These are phyloP conservation scores for Penicillium sp. DNA, from an alignment of 2,329 filamentous ascomycete genomes.

Conservation along the genomic window DNA sequence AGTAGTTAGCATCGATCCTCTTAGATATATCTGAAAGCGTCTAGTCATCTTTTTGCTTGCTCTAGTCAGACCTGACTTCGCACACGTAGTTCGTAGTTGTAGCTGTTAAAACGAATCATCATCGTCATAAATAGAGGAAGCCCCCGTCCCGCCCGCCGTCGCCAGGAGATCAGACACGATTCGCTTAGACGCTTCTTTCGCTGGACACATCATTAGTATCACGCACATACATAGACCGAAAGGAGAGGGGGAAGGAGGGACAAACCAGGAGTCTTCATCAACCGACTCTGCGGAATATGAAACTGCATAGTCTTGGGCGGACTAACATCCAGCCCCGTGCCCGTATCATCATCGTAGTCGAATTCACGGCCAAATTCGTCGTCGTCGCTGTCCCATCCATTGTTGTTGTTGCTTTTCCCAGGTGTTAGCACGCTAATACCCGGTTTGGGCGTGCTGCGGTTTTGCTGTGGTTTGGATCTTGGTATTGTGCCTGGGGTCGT, in stretches of 20 bases:
- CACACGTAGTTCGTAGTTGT: no score
- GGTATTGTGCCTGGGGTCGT: constrained; percentile 40
- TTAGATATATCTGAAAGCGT: no score
- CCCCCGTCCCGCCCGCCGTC: constrained; percentile 38
- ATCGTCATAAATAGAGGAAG: constrained; percentile 21
- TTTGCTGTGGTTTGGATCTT: constrained; percentile 76
- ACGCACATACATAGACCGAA: not conserved
- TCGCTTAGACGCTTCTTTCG: constrained; percentile 47
- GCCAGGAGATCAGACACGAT: constrained; percentile 47
- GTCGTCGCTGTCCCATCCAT: constrained; percentile 68
- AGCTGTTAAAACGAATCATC: constrained; percentile 9
- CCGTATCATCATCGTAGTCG: constrained; percentile 44
- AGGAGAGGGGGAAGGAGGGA: not conserved
- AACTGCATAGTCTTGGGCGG: constrained; percentile 72
- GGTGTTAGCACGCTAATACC: constrained; percentile 86
- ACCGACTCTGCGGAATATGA: constrained; percentile 47
- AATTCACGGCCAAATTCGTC: constrained; percentile 37
- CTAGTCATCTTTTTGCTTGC: not conserved
- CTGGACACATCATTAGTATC: constrained; percentile 23
- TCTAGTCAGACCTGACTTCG: no score
- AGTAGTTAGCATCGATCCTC: no score
- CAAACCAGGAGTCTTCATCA: constrained; percentile 48
- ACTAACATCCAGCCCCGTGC: constrained; percentile 64
- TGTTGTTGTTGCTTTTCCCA: constrained; percentile 31
- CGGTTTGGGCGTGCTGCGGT: constrained; percentile 60